These are phyloP conservation scores for Infundibulicybe gibba DNA, from an alignment of 768 basidiomycete species.

Conservation along the genomic window DNA sequence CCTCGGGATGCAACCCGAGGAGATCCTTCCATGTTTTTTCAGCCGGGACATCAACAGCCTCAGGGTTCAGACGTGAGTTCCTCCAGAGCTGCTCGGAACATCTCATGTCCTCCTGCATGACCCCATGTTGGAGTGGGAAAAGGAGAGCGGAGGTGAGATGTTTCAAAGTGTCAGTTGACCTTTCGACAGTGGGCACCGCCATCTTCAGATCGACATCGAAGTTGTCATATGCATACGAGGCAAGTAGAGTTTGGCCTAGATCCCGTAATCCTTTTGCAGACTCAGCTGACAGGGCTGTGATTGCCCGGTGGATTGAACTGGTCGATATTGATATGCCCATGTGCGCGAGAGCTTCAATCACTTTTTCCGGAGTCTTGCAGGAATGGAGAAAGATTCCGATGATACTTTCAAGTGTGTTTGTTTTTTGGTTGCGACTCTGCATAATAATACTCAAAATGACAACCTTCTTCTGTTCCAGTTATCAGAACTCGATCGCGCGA, in stretches of 20 bases:
- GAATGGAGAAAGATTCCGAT: constrained; percentile 20
- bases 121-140: constrained; percentile 9
- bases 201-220: constrained; percentile 14
- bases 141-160: constrained; percentile 13
- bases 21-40: not conserved
- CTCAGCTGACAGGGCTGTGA: constrained; percentile 11
- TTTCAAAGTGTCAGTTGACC: constrained; percentile 4
- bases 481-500: not conserved
- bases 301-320: constrained; percentile 10
- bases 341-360: constrained; percentile 14
- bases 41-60: not conserved
- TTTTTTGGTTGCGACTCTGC: not conserved
- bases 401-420: constrained; percentile 14
- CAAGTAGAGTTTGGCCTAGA: constrained; percentile 7
- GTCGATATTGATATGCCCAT: constrained; percentile 16
- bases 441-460: not conserved
- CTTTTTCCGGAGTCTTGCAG: constrained; percentile 15
- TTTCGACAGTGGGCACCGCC: constrained; percentile 8
- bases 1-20: constrained; percentile 6
- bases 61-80: constrained; percentile 2
- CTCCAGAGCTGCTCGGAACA: constrained; percentile 4
- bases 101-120: constrained; percentile 3
- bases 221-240: constrained; percentile 11
- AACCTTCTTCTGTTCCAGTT: not conserved
- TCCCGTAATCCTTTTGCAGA: not conserved